A percentile compares a stretch with the other conserved stretches of the same genome.
Evolutionary conservation across 768 basidiomycete genomes (phyloP).

Genomic region (Podaxis pistillaris): DNA sequence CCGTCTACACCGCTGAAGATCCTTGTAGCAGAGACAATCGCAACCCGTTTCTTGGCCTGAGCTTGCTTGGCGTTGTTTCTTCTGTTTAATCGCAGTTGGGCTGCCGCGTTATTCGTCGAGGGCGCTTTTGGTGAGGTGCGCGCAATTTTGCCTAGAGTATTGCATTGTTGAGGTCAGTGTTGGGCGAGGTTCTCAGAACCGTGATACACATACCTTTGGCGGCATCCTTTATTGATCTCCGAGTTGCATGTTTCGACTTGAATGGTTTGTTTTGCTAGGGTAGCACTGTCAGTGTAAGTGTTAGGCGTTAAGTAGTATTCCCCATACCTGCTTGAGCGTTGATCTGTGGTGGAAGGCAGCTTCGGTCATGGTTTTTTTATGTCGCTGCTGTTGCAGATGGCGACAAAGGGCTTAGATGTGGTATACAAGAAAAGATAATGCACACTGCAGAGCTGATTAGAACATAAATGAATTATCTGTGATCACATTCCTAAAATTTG

Average conservation of each 20-base stretch:
- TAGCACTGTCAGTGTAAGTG: slow-evolving; percentile 7
- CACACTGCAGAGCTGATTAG: neutral
- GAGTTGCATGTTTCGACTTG: slow-evolving; percentile 89
- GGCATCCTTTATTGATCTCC: slow-evolving; percentile 77
- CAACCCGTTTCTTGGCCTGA: slow-evolving; percentile 68
- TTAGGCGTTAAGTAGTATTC: slow-evolving; percentile 2
- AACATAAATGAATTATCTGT: slow-evolving; percentile 3
- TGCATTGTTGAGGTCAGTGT: neutral
- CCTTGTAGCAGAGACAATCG: slow-evolving; percentile 68
- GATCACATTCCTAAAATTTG: slow-evolving; percentile 12
- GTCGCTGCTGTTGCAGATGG: neutral
- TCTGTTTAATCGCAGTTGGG: slow-evolving; percentile 76
- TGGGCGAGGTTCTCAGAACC: neutral
- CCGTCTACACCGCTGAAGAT: slow-evolving; percentile 78
- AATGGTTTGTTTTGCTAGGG: slow-evolving; percentile 84
- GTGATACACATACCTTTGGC: slow-evolving; percentile 63
- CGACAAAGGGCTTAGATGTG: neutral
- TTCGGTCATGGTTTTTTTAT: slow-evolving; percentile 33
- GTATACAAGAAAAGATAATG: neutral
- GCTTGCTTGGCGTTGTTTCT: slow-evolving; percentile 84
- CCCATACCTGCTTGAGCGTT: slow-evolving; percentile 77
- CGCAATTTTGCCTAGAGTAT: slow-evolving; percentile 50
- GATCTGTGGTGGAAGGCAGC: slow-evolving; percentile 67
- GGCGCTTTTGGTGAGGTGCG: slow-evolving; percentile 55
- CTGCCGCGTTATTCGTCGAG: slow-evolving; percentile 47